A percentile compares a stretch with the other conserved stretches of the same genome.
phyloP scores from a whole-genome alignment of 148 eudicot genomes.

The Suaeda aralocaspica region DNA sequence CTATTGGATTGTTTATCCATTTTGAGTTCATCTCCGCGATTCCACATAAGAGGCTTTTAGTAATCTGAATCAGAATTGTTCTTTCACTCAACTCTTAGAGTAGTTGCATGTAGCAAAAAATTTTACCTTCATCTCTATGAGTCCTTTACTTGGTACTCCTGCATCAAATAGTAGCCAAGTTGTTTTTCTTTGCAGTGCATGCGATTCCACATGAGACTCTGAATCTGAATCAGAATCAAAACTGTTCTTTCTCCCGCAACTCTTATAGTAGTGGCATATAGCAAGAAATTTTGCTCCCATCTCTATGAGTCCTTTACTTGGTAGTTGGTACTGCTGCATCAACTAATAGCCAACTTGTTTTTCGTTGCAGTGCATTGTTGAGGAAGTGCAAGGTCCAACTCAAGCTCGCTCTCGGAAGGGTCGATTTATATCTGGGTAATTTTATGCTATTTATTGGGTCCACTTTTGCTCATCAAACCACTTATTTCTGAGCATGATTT shows the following conservation, averaged over 20 bases:
- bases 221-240: too few species aligned
- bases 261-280: neutral
- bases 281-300: neutral
- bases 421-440: conserved; percentile 97
- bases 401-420: conserved; percentile 90
- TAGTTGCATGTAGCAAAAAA: neutral
- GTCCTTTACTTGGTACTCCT: neutral
- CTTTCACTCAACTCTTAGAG: neutral
- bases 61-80: neutral
- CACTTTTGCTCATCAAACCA: too few species aligned
- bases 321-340: neutral
- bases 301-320: neutral
- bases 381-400: conserved; percentile 97
- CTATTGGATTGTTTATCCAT: neutral
- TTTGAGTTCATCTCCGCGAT: neutral
- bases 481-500: too few species aligned
- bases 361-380: conserved; percentile 76
- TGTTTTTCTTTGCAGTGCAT: conserved; percentile 53
- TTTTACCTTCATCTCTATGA: neutral
- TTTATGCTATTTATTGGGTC: too few species aligned
- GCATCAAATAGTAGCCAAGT: neutral
- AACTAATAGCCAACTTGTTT: conserved; percentile 2
- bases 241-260: neutral
- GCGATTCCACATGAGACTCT: too few species aligned
- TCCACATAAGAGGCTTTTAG: neutral